Conservation (phyloP, 208 protist species). For the Sergeia podlipaevii region DNA sequence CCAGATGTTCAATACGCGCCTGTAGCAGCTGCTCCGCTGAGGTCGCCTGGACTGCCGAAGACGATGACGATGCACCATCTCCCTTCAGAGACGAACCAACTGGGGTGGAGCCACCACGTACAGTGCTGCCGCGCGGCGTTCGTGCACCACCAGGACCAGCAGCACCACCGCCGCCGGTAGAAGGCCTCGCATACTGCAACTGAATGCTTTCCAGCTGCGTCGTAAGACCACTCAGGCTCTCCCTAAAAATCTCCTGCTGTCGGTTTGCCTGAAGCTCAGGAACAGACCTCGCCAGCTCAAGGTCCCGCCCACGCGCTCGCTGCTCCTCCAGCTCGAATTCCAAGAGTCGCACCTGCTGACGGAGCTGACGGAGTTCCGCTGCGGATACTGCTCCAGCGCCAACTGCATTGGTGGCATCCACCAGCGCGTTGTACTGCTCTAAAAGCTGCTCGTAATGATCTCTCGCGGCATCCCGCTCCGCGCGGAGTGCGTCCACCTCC, state of each 20-base stretch:
- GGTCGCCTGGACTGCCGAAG: not conserved
- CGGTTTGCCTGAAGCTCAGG: constrained; percentile 19
- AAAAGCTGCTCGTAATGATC: constrained; percentile 28
- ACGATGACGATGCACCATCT: not conserved
- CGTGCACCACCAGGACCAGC: not conserved
- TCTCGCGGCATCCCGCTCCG: too few species aligned
- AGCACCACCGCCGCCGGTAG: too few species aligned
- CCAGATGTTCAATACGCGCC: constrained; percentile 26
- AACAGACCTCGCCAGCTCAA: constrained; percentile 13
- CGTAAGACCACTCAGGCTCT: constrained; percentile 33
- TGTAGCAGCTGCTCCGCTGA: constrained; percentile 12
- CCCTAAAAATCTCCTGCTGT: constrained; percentile 29
- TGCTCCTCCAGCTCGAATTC: constrained; percentile 27
- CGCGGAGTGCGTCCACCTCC: constrained; percentile 13
- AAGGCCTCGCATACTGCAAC: constrained; percentile 12
- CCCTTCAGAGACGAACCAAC: too few species aligned
- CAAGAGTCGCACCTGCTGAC: constrained; percentile 21
- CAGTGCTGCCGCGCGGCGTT: not conserved
- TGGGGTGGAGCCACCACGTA: too few species aligned
- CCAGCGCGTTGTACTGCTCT: constrained; percentile 17
- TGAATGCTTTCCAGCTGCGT: constrained; percentile 27
- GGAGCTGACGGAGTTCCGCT: constrained; percentile 20
- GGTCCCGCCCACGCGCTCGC: constrained; percentile 7
- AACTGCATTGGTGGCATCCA: constrained; percentile 14
- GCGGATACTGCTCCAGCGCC: too few species aligned